These are phyloP conservation scores for Marsdenia floribunda DNA, from an alignment of 257 asterid genomes.

Conservation along the genomic window DNA sequence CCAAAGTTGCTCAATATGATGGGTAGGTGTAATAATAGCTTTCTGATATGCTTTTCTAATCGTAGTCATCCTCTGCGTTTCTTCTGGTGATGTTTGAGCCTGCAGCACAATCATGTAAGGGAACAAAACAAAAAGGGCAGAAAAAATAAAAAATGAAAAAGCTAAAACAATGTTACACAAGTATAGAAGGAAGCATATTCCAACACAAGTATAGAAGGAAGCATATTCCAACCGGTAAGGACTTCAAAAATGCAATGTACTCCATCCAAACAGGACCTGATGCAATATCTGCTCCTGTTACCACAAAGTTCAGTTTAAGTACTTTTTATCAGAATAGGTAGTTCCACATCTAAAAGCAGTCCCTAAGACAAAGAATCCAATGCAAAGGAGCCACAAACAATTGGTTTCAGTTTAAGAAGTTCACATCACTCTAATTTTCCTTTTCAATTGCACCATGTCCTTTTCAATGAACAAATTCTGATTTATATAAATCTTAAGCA, in stretches of 20 bases:
- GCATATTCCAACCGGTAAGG: slow-evolving; percentile 64
- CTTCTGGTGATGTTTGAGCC: slow-evolving; percentile 74
- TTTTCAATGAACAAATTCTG: not conserved
- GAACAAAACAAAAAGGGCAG: slow-evolving; percentile 7
- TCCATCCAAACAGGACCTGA: slow-evolving; percentile 99
- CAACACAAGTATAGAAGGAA: slow-evolving; percentile 33
- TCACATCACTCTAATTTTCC: not conserved
- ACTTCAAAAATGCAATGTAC: slow-evolving; percentile 74
- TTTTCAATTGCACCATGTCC: not conserved
- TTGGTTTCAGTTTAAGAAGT: slow-evolving; percentile 7
- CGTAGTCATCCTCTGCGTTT: slow-evolving; percentile 79
- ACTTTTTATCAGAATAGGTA: not conserved
- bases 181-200: slow-evolving; percentile 18
- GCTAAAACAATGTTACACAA: slow-evolving; percentile 9
- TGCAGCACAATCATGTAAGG: slow-evolving; percentile 33
- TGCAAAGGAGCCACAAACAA: not conserved
- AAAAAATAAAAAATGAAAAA: slow-evolving; percentile 17
- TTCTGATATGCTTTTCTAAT: slow-evolving; percentile 84
- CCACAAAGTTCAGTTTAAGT: slow-evolving; percentile 8
- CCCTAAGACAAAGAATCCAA: not conserved
- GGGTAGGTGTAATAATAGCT: slow-evolving; percentile 87
- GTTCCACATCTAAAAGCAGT: not conserved
- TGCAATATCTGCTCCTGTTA: slow-evolving; percentile 82
- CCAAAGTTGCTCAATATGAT: slow-evolving; percentile 94
- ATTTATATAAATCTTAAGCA: not conserved